phyloP scores from a whole-genome alignment of 2,329 filamentous ascomycete genomes.

The Ophidiomyces ophidiicola region DNA sequence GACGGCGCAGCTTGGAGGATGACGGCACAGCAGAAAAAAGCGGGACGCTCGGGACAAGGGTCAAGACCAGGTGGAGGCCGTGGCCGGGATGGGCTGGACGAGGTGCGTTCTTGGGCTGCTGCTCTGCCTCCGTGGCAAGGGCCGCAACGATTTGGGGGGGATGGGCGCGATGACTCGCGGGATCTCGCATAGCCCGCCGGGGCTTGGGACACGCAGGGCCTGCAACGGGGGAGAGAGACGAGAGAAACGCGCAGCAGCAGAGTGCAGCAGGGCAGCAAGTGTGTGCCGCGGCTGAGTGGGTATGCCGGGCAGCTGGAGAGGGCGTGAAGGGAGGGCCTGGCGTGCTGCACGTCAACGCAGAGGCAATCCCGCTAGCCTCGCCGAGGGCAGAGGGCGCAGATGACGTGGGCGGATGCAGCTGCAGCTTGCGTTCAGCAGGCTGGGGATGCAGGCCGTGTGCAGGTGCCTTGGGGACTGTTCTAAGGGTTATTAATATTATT shows the following conservation, averaged over 20 bases:
- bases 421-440: background rate
- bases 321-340: background rate
- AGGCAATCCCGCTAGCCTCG: slow-evolving; percentile 13
- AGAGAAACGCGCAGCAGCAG: background rate
- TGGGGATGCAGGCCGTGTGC: too few relatives aligned
- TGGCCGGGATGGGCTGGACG: background rate
- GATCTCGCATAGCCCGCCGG: slow-evolving; percentile 12
- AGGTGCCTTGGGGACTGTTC: too few relatives aligned
- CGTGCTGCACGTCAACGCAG: slow-evolving; percentile 5
- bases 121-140: slow-evolving; percentile 3
- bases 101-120: background rate
- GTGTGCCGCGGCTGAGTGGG: background rate
- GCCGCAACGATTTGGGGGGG: too few relatives aligned
- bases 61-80: background rate
- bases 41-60: slow-evolving; percentile 13
- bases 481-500: too few relatives aligned
- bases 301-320: background rate
- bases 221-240: background rate
- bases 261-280: background rate
- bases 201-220: background rate
- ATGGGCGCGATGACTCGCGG: slow-evolving; percentile 9
- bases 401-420: slow-evolving; percentile 7
- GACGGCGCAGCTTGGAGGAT: slow-evolving; percentile 1
- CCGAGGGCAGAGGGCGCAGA: background rate
- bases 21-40: slow-evolving; percentile 11